Conservation (phyloP, 805 yeast species). For the Metschnikowia vanudenii region DNA sequence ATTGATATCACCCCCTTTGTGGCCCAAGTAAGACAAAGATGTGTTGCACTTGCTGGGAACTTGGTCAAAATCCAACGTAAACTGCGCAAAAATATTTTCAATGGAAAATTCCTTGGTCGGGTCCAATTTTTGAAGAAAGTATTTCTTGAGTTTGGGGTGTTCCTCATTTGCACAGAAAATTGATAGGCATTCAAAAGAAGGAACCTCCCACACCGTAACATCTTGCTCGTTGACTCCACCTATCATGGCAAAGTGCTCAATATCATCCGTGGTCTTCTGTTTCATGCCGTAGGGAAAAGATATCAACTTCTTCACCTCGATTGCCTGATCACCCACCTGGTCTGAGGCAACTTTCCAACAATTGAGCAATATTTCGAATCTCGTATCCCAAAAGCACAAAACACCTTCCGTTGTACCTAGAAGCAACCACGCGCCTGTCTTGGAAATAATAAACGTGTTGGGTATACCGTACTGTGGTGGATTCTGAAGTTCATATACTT, state of each 20-base stretch:
- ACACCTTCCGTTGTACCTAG: conserved; percentile 76
- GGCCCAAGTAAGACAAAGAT: conserved; percentile 5
- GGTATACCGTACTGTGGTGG: conserved; percentile 67
- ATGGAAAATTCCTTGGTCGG: conserved; percentile 15
- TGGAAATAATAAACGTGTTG: conserved; percentile 57
- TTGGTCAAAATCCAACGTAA: conserved; percentile 22
- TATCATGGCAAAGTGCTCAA: conserved; percentile 43
- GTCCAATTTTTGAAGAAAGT: conserved; percentile 24
- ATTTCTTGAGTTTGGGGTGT: conserved; percentile 24
- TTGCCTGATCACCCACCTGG: conserved; percentile 20
- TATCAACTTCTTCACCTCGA: conserved; percentile 47
- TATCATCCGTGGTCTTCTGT: background rate
- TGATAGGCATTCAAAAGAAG: conserved; percentile 55
- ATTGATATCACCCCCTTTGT: background rate
- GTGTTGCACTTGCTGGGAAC: conserved; percentile 7
- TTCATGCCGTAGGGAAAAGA: conserved; percentile 37
- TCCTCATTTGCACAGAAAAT: conserved; percentile 24
- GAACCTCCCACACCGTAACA: conserved; percentile 73
- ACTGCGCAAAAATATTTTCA: conserved; percentile 20
- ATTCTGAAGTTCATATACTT: conserved; percentile 43
- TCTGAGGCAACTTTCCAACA: conserved; percentile 58
- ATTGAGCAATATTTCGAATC: conserved; percentile 60
- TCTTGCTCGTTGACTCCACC: conserved; percentile 67
- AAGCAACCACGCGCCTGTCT: conserved; percentile 57
- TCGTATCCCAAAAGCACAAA: conserved; percentile 76